These are phyloP conservation scores for Lentinula sp. DNA, from an alignment of 768 basidiomycete genomes.

Conservation along the genomic window DNA sequence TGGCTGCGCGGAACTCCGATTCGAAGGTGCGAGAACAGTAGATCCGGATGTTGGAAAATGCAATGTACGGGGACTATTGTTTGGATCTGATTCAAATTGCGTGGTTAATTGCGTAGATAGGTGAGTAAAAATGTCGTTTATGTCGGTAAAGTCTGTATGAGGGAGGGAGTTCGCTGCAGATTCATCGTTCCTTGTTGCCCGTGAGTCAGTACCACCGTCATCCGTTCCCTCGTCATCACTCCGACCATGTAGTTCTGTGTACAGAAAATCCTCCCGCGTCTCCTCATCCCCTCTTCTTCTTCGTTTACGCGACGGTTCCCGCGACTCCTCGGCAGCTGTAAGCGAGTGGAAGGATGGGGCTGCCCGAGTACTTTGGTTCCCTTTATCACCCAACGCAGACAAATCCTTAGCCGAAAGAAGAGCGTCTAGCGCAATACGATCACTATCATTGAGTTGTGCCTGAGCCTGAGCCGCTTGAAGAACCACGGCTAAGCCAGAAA, in stretches of 20 bases:
- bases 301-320: constrained; percentile 22
- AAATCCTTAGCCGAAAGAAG: constrained; percentile 36
- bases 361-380: constrained; percentile 52
- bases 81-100: constrained; percentile 35
- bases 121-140: constrained; percentile 73
- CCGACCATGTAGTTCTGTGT: not conserved
- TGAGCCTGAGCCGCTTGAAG: constrained; percentile 72
- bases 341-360: constrained; percentile 79
- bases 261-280: constrained; percentile 17
- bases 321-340: constrained; percentile 45
- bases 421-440: constrained; percentile 29
- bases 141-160: constrained; percentile 59
- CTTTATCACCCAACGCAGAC: constrained; percentile 38
- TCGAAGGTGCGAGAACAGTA: constrained; percentile 29
- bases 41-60: constrained; percentile 9
- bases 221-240: constrained; percentile 16
- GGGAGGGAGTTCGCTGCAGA: constrained; percentile 24
- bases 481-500: constrained; percentile 70
- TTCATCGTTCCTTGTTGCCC: not conserved
- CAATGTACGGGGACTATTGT: not conserved
- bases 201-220: not conserved
- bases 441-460: constrained; percentile 15
- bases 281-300: constrained; percentile 29
- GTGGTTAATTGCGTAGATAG: constrained; percentile 60
- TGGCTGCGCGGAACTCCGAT: constrained; percentile 28